A percentile compares a stretch with the other conserved stretches of the same genome.
Evolutionary conservation across 2,329 filamentous ascomycete genomes (phyloP).

Genomic region (Chaetomium strumarium): DNA sequence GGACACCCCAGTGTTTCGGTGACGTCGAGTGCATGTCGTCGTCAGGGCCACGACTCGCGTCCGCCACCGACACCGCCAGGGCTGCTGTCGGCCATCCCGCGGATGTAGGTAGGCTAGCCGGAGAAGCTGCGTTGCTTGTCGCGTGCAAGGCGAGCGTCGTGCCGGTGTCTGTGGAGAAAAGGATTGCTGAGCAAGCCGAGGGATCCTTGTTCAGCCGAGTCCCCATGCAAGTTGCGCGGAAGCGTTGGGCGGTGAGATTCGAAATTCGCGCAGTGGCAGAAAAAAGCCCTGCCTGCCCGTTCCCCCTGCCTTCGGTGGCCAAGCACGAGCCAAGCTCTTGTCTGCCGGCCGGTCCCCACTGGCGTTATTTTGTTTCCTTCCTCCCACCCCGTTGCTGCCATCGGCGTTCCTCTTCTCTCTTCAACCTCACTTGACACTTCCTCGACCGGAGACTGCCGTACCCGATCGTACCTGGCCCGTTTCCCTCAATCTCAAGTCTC

Average conservation of each 20-base stretch:
- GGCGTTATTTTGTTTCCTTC: conserved; percentile 25
- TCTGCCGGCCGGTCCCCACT: conserved; percentile 13
- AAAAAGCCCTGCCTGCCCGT: conserved; percentile 7
- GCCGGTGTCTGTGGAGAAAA: conserved; percentile 1
- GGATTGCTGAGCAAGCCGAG: not conserved
- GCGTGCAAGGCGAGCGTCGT: conserved; percentile 7
- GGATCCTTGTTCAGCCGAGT: conserved; percentile 4
- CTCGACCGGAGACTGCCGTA: conserved; percentile 19
- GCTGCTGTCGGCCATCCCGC: conserved; percentile 1
- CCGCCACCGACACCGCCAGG: not conserved
- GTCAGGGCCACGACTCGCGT: not conserved
- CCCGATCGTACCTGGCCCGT: conserved; percentile 15
- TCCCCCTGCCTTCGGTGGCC: conserved; percentile 8
- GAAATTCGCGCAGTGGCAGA: conserved; percentile 16
- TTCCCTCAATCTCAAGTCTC: conserved; percentile 11
- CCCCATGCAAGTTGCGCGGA: not conserved
- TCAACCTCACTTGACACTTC: conserved; percentile 23
- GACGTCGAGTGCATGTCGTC: not conserved
- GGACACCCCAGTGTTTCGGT: not conserved
- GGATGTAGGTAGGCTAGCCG: not conserved
- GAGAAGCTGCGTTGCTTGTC: not conserved
- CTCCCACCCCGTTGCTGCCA: conserved; percentile 16
- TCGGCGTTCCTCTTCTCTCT: conserved; percentile 13
- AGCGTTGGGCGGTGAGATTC: conserved; percentile 8
- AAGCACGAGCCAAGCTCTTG: conserved; percentile 18